A percentile compares a stretch with the other conserved stretches of the same genome.
Evolutionary conservation across 768 basidiomycete species (phyloP).

Genomic region (Exidia glandulosa): DNA sequence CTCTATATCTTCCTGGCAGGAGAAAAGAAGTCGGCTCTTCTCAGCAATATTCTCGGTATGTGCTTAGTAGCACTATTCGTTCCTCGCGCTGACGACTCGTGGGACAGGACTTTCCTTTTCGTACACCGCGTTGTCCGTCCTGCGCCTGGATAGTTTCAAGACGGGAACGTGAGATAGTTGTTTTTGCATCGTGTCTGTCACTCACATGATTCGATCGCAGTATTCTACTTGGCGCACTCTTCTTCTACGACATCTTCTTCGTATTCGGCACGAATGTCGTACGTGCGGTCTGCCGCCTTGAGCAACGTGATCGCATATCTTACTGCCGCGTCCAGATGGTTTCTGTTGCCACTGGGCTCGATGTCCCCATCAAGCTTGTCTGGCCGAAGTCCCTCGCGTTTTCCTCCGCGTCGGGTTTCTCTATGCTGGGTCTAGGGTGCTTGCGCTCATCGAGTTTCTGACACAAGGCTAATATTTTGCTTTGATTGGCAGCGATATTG

Average conservation of each 20-base stretch:
- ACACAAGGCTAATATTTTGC: too few species aligned
- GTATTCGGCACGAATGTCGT: conserved; percentile 84
- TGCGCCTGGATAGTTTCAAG: conserved; percentile 81
- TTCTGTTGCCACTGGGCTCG: conserved; percentile 78
- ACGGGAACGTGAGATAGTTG: conserved; percentile 39
- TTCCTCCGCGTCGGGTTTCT: conserved; percentile 46
- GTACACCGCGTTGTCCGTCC: conserved; percentile 63
- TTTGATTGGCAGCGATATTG: too few species aligned
- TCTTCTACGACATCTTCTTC: conserved; percentile 94
- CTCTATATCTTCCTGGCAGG: conserved; percentile 42
- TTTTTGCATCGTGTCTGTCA: neutral
- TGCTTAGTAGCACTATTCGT: neutral
- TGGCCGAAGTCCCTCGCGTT: conserved; percentile 62
- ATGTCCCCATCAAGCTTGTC: conserved; percentile 88
- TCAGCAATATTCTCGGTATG: conserved; percentile 55
- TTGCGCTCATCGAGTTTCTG: too few species aligned
- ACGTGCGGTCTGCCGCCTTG: conserved; percentile 18
- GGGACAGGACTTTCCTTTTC: conserved; percentile 52
- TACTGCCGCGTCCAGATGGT: conserved; percentile 57
- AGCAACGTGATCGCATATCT: neutral
- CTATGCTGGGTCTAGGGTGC: conserved; percentile 92
- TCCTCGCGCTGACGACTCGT: neutral
- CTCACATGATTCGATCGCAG: conserved; percentile 13
- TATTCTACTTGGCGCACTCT: conserved; percentile 71
- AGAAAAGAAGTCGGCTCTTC: conserved; percentile 47